Evolutionary conservation across 1,139 yeast genomes (phyloP).

Genomic region (Maudiozyma humilis): DNA sequence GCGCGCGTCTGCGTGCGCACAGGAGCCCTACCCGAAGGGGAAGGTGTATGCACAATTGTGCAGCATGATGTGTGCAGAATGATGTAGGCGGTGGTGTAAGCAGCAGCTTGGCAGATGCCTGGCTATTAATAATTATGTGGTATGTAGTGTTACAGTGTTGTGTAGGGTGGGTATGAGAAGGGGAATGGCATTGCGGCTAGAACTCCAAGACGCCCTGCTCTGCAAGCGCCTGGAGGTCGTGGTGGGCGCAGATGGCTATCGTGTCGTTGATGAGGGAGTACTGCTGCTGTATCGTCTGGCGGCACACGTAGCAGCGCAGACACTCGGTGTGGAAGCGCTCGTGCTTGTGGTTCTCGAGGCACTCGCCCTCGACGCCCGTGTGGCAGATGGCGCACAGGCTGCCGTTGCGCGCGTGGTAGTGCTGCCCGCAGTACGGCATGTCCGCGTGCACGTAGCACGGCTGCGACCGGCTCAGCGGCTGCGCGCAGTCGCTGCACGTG

Average conservation of each 20-base stretch:
- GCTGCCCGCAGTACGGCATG: conserved; percentile 70
- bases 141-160: too few species aligned
- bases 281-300: conserved; percentile 41
- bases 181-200: too few species aligned
- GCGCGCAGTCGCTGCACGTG: conserved; percentile 56
- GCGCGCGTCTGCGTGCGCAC: too few species aligned
- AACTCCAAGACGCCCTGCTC: conserved; percentile 1
- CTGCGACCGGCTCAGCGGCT: conserved; percentile 48
- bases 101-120: too few species aligned
- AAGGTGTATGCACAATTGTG: too few species aligned
- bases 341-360: conserved; percentile 65
- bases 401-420: conserved; percentile 71
- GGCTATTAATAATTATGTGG: too few species aligned
- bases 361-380: conserved; percentile 80
- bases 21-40: too few species aligned
- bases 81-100: too few species aligned
- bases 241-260: conserved; percentile 25
- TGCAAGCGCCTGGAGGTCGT: conserved; percentile 5
- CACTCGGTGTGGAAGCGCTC: conserved; percentile 64
- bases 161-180: too few species aligned
- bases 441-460: conserved; percentile 77
- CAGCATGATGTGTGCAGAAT: too few species aligned
- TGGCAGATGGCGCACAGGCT: conserved; percentile 68
- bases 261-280: conserved; percentile 35
- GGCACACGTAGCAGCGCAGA: conserved; percentile 50